Base-by-base conservation (phyloP, 345 rosid genomes). In the Cardiospermum halicacabum region DNA sequence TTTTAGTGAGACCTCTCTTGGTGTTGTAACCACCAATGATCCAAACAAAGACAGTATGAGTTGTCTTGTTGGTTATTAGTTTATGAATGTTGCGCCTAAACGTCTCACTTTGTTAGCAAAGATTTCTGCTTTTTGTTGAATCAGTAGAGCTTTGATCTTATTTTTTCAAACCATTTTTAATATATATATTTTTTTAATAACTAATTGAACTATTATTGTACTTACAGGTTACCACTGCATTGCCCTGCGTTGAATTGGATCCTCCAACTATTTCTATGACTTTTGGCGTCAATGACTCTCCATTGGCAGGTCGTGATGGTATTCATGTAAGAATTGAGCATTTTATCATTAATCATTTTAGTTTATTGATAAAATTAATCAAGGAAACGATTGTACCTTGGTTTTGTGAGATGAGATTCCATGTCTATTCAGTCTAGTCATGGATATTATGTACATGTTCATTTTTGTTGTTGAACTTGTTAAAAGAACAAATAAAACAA, bases 241-340 rank as follows among this genome's bases (percentile, higher is more conserved):
- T 94, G 67, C 97, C 99, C 15, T 68, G 87, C 53, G 69, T 89
- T 62, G 97, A 84, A 77, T 74, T 94, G 83, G 99, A 94, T 59
- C 99, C 99, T 45, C 99, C 97, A 65, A 94, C 99, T 58, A 94
- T 94, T 79, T 94, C 99, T 69, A 94, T 94, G 99, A 94, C 97
- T 34, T 94, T 94, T 71, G 82, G 97, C 70, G 97, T 91, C 69
- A 94, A 94, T 66, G 97, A 94, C 77, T 94, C 99, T 84, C 95
- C 97, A 7, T 79, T 91, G 75, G 97, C 96, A 61, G 99, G 99
- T 67, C 95, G 86, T 67, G 96, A 89, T 82, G 99, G 99, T 64
- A 81, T 78, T 45, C 92, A 85, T 58, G 97, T 94, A 87, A 69
- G 97, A 75, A 65, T 58, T 45, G 6, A 56, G 58, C 34, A 53